phyloP scores from a whole-genome alignment of 2,329 filamentous ascomycete genomes.

The Colletotrichum gloeosporioides region DNA sequence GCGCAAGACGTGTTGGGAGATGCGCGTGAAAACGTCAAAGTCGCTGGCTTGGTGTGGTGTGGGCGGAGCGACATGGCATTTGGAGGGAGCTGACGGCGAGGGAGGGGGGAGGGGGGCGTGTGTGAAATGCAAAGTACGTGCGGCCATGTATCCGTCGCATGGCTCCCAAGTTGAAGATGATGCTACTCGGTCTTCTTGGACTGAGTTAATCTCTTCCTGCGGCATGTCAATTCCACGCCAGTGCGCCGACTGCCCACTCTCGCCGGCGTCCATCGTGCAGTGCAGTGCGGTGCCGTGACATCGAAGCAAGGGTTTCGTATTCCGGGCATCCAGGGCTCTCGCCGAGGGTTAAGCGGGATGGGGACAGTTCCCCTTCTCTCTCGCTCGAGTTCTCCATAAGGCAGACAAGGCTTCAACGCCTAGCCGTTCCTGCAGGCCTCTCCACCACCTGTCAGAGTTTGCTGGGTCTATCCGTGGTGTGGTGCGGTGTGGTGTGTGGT shows the following conservation, averaged over 20 bases:
- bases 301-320: slow-evolving; percentile 5
- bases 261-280: background rate
- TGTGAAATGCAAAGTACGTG: background rate
- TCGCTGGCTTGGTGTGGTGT: background rate
- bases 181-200: background rate
- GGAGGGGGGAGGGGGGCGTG: background rate
- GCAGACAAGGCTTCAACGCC: background rate
- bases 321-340: background rate
- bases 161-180: background rate
- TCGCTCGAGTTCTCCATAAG: background rate
- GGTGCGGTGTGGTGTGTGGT: background rate
- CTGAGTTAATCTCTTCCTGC: background rate
- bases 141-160: background rate
- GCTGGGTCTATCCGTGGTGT: background rate
- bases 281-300: background rate
- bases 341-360: background rate
- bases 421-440: background rate
- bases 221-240: background rate
- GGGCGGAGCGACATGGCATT: background rate
- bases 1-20: background rate
- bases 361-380: background rate
- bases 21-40: background rate
- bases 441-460: slow-evolving; percentile 4
- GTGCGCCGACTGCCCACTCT: background rate
- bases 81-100: background rate